A percentile compares a stretch with the other conserved stretches of the same genome.
These are phyloP conservation scores for Blastocystis sp. DNA, from an alignment of 352 stramenopile genomes.

Conservation along the genomic window DNA sequence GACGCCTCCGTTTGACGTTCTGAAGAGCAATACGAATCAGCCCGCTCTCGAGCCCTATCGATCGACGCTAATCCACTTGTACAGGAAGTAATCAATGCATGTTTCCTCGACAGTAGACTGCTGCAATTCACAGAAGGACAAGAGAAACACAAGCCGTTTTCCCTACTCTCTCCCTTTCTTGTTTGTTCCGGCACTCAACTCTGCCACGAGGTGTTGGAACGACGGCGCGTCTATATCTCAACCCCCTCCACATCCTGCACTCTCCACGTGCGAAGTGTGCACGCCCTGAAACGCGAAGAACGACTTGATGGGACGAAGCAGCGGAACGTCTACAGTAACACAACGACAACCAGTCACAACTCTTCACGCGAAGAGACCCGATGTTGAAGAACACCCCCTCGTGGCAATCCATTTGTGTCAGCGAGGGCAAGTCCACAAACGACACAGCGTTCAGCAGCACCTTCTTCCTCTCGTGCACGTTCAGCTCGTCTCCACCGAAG, in stretches of 20 bases:
- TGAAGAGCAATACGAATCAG: background rate
- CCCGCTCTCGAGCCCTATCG: background rate
- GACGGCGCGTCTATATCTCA: background rate
- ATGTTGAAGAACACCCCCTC: background rate
- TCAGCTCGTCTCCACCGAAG: background rate
- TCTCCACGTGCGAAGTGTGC: background rate
- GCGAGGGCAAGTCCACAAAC: background rate
- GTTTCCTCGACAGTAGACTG: background rate
- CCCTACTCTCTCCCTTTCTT: background rate
- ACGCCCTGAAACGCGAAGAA: background rate
- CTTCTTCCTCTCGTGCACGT: background rate
- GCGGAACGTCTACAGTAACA: background rate
- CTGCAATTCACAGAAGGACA: conserved; percentile 46
- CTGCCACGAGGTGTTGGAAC: background rate
- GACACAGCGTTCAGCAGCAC: background rate
- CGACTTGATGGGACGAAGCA: background rate
- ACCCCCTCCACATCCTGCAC: background rate
- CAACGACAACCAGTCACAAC: background rate
- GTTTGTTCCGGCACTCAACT: background rate
- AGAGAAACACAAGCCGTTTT: background rate
- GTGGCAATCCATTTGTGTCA: background rate
- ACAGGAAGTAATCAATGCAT: conserved; percentile 34
- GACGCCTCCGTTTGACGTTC: background rate
- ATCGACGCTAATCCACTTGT: conserved; percentile 34
- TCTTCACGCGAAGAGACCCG: background rate